A percentile compares a stretch with the other conserved stretches of the same genome.
Evolutionary conservation across 345 rosid genomes (phyloP).

Genomic region (Tarenaya hassleriana): DNA sequence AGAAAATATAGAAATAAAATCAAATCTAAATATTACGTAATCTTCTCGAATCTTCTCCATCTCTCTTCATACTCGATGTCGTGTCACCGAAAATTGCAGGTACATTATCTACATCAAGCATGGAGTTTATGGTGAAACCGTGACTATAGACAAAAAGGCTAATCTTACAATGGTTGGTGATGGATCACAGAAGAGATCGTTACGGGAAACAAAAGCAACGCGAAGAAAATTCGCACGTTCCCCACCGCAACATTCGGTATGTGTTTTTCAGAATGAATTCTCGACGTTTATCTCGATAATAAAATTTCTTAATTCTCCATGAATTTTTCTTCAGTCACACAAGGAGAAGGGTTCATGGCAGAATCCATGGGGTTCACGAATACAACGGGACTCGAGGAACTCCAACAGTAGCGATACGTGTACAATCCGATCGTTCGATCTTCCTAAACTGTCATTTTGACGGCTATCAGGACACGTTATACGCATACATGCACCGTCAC

Average conservation of each 20-base stretch:
- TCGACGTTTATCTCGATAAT: too few relatives aligned
- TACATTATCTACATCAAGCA: constrained; percentile 57
- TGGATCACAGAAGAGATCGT: constrained; percentile 68
- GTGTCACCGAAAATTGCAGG: too few relatives aligned
- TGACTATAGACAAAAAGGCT: constrained; percentile 40
- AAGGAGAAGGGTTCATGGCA: constrained; percentile 61
- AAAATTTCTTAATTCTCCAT: constrained; percentile 8
- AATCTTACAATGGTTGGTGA: constrained; percentile 71
- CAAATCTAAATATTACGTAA: too few relatives aligned
- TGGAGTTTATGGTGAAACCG: constrained; percentile 67
- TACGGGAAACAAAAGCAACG: constrained; percentile 54
- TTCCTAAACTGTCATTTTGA: constrained; percentile 77
- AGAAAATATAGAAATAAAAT: too few relatives aligned
- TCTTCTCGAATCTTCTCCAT: too few relatives aligned
- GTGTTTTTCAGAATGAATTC: too few relatives aligned
- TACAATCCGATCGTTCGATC: constrained; percentile 54
- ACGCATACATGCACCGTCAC: constrained; percentile 76
- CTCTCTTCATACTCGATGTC: too few relatives aligned
- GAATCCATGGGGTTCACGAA: constrained; percentile 75
- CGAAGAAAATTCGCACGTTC: constrained; percentile 50
- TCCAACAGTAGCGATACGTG: constrained; percentile 70
- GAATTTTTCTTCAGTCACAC: constrained; percentile 35
- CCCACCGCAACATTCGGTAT: constrained; percentile 66
- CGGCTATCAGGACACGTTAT: constrained; percentile 64
- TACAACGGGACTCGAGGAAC: constrained; percentile 69